phyloP scores from a whole-genome alignment of 345 rosid species.

The Firmiana major region DNA sequence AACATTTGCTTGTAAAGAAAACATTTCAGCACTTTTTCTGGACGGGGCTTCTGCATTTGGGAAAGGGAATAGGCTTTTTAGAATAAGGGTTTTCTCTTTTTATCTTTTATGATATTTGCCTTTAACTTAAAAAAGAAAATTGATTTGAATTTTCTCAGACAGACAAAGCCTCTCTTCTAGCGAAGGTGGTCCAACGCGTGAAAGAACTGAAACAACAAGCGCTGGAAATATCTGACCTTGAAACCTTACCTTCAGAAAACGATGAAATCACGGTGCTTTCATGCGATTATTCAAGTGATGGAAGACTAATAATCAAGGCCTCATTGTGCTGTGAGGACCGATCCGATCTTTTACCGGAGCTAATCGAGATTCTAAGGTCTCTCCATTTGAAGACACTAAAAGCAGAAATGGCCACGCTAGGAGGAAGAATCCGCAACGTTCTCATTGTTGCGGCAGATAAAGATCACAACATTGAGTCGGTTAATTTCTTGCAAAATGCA shows the following conservation, averaged over 20 bases:
- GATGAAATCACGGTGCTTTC: conserved; percentile 88
- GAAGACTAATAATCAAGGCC: conserved; percentile 74
- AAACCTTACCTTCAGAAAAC: conserved; percentile 75
- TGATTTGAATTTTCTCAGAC: conserved; percentile 42
- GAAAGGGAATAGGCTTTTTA: conserved; percentile 48
- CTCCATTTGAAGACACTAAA: conserved; percentile 71
- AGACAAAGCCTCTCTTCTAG: conserved; percentile 92
- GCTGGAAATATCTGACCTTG: conserved; percentile 62
- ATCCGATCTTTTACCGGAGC: conserved; percentile 73
- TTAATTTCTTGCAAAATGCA: conserved; percentile 80
- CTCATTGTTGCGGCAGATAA: conserved; percentile 75
- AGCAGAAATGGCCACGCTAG: conserved; percentile 85
- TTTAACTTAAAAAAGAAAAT: not conserved
- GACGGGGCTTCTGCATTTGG: conserved; percentile 26
- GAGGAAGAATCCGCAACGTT: conserved; percentile 80
- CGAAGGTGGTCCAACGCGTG: conserved; percentile 90
- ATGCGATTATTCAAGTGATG: conserved; percentile 61
- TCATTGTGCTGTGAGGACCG: conserved; percentile 94
- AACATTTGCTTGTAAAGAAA: conserved; percentile 14
- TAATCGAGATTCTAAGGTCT: conserved; percentile 79
- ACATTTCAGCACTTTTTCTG: conserved; percentile 20
- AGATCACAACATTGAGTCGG: conserved; percentile 82
- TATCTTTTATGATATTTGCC: not conserved
- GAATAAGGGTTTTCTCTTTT: conserved; percentile 8
- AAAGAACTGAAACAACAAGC: conserved; percentile 86